A percentile compares a stretch with the other conserved stretches of the same genome.
These are phyloP conservation scores for Xylariaceae sp. DNA, from an alignment of 2,329 filamentous ascomycete species.

Conservation along the genomic window DNA sequence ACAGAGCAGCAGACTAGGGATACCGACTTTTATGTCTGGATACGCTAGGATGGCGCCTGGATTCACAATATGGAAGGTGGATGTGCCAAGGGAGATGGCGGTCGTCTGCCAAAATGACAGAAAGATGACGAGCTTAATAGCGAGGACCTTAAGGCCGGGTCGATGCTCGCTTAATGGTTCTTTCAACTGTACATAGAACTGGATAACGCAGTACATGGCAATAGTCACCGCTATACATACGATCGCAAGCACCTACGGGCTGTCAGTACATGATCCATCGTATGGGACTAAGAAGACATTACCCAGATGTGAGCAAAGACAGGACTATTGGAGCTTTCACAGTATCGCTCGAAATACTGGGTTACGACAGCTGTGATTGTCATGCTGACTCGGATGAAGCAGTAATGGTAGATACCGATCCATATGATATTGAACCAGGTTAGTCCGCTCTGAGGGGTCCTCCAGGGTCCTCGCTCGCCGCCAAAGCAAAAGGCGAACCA, in stretches of 20 bases:
- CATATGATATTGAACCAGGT: slow-evolving; percentile 92
- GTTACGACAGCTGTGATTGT: slow-evolving; percentile 77
- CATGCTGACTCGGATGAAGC: slow-evolving; percentile 77
- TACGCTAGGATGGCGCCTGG: slow-evolving; percentile 65
- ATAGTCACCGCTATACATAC: slow-evolving; percentile 74
- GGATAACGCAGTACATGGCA: slow-evolving; percentile 87
- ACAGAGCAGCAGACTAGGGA: slow-evolving; percentile 76
- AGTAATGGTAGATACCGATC: slow-evolving; percentile 84
- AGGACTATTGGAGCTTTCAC: slow-evolving; percentile 76
- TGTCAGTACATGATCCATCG: slow-evolving; percentile 5
- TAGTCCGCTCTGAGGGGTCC: slow-evolving; percentile 76
- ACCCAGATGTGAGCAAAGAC: slow-evolving; percentile 87
- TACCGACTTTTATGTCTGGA: slow-evolving; percentile 78
- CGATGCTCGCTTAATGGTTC: slow-evolving; percentile 67
- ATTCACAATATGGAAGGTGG: slow-evolving; percentile 63
- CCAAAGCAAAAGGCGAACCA: slow-evolving; percentile 73
- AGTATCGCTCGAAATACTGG: slow-evolving; percentile 71
- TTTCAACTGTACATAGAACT: slow-evolving; percentile 81
- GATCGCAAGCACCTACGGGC: slow-evolving; percentile 62
- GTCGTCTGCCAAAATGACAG: slow-evolving; percentile 83
- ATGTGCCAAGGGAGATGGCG: slow-evolving; percentile 55
- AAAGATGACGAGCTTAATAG: slow-evolving; percentile 91
- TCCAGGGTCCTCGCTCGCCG: slow-evolving; percentile 68
- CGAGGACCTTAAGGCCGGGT: slow-evolving; percentile 78
- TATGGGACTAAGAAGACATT: slow-evolving; percentile 29